Evolutionary conservation across 208 protist genomes (phyloP).

Genomic region (Crithidia bombi): DNA sequence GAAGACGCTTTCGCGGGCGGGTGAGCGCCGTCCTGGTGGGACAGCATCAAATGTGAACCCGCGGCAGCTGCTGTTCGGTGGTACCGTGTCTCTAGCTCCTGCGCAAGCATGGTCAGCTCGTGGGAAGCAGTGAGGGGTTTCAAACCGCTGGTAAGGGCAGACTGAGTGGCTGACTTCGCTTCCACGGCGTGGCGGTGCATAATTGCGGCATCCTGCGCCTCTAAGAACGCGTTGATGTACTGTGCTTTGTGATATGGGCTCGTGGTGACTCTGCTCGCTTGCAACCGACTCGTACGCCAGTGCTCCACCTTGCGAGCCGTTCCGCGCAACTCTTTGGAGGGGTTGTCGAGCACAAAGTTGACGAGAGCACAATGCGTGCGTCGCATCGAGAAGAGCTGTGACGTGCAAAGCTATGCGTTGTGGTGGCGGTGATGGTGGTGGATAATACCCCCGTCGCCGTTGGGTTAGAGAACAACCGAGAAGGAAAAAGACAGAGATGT

Average conservation of each 20-base stretch:
- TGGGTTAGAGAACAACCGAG: too few relatives aligned
- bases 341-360: conserved; percentile 15
- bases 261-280: conserved; percentile 18
- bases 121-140: conserved; percentile 4
- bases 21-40: neutral
- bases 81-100: conserved; percentile 27
- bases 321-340: conserved; percentile 17
- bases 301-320: conserved; percentile 20
- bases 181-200: conserved; percentile 20
- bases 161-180: neutral
- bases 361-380: neutral
- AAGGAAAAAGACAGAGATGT: too few relatives aligned
- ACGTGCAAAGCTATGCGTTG: too few relatives aligned
- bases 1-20: neutral
- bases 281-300: conserved; percentile 5
- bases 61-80: neutral
- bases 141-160: neutral
- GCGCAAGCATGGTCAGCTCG: conserved; percentile 13
- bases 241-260: conserved; percentile 65
- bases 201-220: conserved; percentile 50
- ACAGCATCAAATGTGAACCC: too few relatives aligned
- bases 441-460: too few relatives aligned
- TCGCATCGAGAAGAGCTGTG: conserved; percentile 1
- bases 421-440: too few relatives aligned
- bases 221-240: conserved; percentile 73